Percentiles rank a stretch among this genome's conserved stretches.
Evolutionary conservation across 805 yeast genomes (phyloP).

Genomic region (Yamadazyma olivae): DNA sequence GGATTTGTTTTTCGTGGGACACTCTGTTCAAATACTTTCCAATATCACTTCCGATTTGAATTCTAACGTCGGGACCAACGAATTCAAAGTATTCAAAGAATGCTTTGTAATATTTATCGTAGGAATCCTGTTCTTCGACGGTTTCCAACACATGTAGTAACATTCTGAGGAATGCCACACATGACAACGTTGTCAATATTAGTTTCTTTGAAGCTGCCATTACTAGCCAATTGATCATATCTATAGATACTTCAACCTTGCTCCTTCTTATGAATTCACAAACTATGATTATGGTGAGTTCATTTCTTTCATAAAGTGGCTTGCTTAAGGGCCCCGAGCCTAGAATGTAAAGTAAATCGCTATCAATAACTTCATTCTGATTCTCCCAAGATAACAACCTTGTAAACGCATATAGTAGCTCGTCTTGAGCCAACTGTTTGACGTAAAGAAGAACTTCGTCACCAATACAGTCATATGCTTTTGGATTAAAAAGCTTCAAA

Average conservation of each 20-base stretch:
- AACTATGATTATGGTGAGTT: constrained; percentile 5
- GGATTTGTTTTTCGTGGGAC: constrained; percentile 2
- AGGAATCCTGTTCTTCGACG: neutral
- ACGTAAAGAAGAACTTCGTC: neutral
- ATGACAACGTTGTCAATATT: constrained; percentile 4
- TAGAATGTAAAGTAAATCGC: constrained; percentile 3
- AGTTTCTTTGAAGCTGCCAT: constrained; percentile 7
- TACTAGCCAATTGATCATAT: constrained; percentile 10
- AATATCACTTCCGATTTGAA: constrained; percentile 4
- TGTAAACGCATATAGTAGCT: neutral
- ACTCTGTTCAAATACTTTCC: constrained; percentile 1
- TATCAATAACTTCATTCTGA: neutral
- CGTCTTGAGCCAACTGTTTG: neutral
- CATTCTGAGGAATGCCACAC: constrained; percentile 3
- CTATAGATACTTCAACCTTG: neutral
- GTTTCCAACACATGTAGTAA: constrained; percentile 4
- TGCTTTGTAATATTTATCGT: neutral
- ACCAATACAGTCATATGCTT: neutral
- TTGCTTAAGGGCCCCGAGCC: constrained; percentile 9
- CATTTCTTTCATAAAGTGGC: constrained; percentile 9
- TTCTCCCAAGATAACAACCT: neutral
- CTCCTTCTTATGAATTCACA: constrained; percentile 2
- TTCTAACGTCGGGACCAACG: constrained; percentile 4
- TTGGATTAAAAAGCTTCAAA: neutral
- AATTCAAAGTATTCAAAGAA: constrained; percentile 6